Evolutionary conservation across 1,139 yeast species (phyloP), one percentile per base, ranked within the genome.

Genomic region (Zygoascus sp.): DNA sequence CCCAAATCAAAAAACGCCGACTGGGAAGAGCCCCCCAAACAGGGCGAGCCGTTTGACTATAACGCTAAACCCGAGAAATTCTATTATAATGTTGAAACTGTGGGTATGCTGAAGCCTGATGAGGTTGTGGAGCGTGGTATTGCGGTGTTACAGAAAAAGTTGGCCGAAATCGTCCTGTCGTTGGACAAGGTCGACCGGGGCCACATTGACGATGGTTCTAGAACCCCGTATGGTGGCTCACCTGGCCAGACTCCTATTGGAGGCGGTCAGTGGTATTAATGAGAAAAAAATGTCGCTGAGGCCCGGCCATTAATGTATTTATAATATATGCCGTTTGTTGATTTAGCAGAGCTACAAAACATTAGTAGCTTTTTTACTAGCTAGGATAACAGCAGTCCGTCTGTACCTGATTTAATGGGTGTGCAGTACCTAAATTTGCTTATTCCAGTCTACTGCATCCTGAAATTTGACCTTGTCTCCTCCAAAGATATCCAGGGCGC

Each of bases 1-100:
- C 97, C 97, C 37, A 78, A 76, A 56, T 79, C 89, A 42, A 79
- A 79, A 55, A 92, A 94, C 68, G 80, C 95, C 56, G 96, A 87
- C 58, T 92, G 94, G 83, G 99, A 92, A 70, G 98, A 92, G 64
- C 88, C 92, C 13, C 96, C 97, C 22, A 81, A 81, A 59, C 89
- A 90, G 20, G 94, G 83, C 50, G 96, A 89, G 43, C 77, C 78
- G 8, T 90, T 90, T 62, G 97, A 94, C 64, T 89, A 83, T 64
- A 76, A 72, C 42, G 96, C 97, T 8, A 79, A 76, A 59, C 95
- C 98, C 1, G 72, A 77, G 42, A 81, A 80, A 53, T 92, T 81
- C 60, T 92, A 92, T 66, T 70, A 90, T 59, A 92, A 87, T 58
- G 86, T 94, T 15, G 99, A 92, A 66, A 86, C 97, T 0, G 86